These are phyloP conservation scores for Solanum tacnaense DNA, from an alignment of 257 asterid species.

Conservation along the genomic window DNA sequence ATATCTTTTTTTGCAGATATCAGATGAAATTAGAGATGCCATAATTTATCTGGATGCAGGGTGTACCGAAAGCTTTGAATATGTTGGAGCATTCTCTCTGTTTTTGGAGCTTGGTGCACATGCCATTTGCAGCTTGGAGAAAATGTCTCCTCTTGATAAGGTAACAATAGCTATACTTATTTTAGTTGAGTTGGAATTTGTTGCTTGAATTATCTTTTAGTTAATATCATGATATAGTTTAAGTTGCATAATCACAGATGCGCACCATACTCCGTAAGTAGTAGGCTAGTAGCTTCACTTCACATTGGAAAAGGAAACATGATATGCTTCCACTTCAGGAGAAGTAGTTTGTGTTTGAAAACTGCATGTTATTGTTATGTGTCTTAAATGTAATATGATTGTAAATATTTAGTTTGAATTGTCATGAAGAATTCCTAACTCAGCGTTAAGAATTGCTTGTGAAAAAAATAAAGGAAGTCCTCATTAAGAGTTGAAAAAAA, in stretches of 20 bases:
- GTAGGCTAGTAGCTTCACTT: background rate
- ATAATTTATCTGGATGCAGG: constrained; percentile 89
- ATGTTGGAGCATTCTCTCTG: constrained; percentile 71
- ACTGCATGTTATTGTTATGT: background rate
- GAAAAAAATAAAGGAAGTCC: background rate
- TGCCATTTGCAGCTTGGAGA: constrained; percentile 86
- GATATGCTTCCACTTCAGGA: background rate
- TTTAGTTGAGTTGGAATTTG: background rate
- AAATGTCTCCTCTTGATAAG: constrained; percentile 60
- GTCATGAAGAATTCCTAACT: background rate
- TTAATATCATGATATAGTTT: background rate
- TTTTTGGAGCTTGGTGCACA: constrained; percentile 87
- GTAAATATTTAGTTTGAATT: background rate
- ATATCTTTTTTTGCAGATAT: constrained; percentile 32
- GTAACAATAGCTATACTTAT: constrained; percentile 16
- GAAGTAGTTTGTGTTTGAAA: background rate
- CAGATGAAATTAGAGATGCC: constrained; percentile 75
- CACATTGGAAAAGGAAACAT: background rate
- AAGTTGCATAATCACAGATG: background rate
- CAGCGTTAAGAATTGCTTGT: background rate
- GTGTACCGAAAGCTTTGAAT: constrained; percentile 80
- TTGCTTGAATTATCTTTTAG: background rate
- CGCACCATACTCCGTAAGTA: background rate
- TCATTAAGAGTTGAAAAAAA: background rate
- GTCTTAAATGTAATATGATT: background rate